Evolutionary conservation across 805 yeast species (phyloP).

Genomic region (Candida railenensis): DNA sequence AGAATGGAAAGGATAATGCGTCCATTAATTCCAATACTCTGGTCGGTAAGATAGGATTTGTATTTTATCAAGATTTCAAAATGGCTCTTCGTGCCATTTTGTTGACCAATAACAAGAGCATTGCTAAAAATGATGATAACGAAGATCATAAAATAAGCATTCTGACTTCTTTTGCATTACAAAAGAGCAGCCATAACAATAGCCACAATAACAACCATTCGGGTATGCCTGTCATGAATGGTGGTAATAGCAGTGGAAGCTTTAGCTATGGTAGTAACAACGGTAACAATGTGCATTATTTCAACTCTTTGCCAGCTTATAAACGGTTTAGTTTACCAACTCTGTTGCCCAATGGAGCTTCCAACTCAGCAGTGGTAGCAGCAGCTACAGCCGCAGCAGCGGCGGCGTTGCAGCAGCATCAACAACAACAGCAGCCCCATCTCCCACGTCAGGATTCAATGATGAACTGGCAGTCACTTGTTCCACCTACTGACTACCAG

Average conservation of each 20-base stretch:
- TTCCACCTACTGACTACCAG: background rate
- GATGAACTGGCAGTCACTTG: background rate
- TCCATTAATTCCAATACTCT: conserved; percentile 4
- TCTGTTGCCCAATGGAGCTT: background rate
- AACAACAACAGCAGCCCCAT: background rate
- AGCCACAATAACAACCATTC: background rate
- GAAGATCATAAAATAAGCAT: conserved; percentile 21
- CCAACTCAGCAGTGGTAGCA: background rate
- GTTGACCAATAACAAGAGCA: conserved; percentile 46
- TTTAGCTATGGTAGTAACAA: too few relatives aligned
- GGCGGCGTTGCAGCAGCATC: background rate
- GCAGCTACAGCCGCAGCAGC: background rate
- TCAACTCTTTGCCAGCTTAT: background rate
- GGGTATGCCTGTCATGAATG: too few relatives aligned
- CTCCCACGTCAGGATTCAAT: background rate
- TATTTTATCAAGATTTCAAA: conserved; percentile 55
- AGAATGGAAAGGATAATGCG: conserved; percentile 8
- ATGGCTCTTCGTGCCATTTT: conserved; percentile 65
- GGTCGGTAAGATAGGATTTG: conserved; percentile 53
- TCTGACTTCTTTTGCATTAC: conserved; percentile 42
- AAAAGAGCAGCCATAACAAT: conserved; percentile 19
- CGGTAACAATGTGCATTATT: background rate
- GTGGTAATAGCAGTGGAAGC: too few relatives aligned
- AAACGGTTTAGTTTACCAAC: conserved; percentile 2
- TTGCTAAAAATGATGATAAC: conserved; percentile 18